These are phyloP conservation scores for Leccinum insolens DNA, from an alignment of 1,284 basidiomycete genomes.

Conservation along the genomic window DNA sequence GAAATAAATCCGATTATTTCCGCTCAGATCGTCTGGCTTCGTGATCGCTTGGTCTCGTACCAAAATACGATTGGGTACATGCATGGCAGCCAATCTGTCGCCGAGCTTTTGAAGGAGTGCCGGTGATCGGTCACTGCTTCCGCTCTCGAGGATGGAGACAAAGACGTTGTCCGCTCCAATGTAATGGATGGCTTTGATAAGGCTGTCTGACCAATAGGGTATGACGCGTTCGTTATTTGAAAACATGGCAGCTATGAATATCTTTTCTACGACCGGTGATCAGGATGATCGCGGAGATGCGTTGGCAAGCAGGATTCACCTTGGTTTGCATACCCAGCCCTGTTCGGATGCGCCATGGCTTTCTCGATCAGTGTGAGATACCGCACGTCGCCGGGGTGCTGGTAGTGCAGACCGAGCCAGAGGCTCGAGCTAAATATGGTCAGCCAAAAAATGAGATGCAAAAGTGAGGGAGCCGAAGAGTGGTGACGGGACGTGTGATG, in stretches of 20 bases:
- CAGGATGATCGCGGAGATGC: background rate
- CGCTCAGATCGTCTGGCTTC: slow-evolving; percentile 13
- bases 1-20: slow-evolving; percentile 41
- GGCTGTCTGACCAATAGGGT: slow-evolving; percentile 43
- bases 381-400: slow-evolving; percentile 17
- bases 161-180: slow-evolving; percentile 54
- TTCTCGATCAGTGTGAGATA: slow-evolving; percentile 18
- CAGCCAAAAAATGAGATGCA: slow-evolving; percentile 15
- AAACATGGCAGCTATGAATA: slow-evolving; percentile 42
- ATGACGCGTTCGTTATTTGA: slow-evolving; percentile 41
- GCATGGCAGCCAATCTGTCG: slow-evolving; percentile 15
- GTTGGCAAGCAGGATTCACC: slow-evolving; percentile 4
- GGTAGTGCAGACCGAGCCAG: slow-evolving; percentile 12
- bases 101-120: slow-evolving; percentile 16
- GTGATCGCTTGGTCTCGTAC: slow-evolving; percentile 12
- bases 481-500: background rate
- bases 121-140: slow-evolving; percentile 43
- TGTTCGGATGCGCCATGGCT: slow-evolving; percentile 16
- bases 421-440: slow-evolving; percentile 8
- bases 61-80: slow-evolving; percentile 20
- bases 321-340: slow-evolving; percentile 22
- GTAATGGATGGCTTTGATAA: slow-evolving; percentile 41
- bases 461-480: background rate
- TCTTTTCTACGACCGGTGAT: slow-evolving; percentile 15
- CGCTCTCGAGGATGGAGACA: slow-evolving; percentile 59